These are phyloP conservation scores for Xylaria cubensis DNA, from an alignment of 495 filamentous ascomycete species.

Conservation along the genomic window DNA sequence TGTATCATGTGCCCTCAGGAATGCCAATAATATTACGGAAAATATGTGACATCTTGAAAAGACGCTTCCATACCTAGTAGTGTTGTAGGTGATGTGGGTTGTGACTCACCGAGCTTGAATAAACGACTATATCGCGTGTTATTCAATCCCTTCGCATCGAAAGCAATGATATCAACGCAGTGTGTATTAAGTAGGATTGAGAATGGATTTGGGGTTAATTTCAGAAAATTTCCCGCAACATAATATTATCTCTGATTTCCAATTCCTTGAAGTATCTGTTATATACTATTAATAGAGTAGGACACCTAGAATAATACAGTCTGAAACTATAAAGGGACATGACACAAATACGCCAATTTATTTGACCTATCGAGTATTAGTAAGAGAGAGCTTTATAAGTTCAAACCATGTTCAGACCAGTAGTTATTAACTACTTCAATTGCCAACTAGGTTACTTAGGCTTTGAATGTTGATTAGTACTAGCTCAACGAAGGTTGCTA, in stretches of 20 bases:
- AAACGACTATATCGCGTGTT: conserved; percentile 15
- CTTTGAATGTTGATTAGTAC: too few relatives aligned
- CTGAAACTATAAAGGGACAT: background rate
- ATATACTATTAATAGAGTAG: too few relatives aligned
- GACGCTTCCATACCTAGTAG: conserved; percentile 23
- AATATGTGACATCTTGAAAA: conserved; percentile 21
- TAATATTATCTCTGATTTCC: too few relatives aligned
- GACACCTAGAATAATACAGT: conserved; percentile 11
- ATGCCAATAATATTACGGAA: conserved; percentile 28
- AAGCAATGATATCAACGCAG: too few relatives aligned
- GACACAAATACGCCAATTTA: background rate
- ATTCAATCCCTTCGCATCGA: too few relatives aligned
- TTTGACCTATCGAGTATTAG: background rate
- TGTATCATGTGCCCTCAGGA: conserved; percentile 27
- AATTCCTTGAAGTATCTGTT: too few relatives aligned
- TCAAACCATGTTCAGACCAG: background rate
- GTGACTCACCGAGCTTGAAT: conserved; percentile 28
- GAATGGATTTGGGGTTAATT: too few relatives aligned
- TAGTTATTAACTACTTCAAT: background rate
- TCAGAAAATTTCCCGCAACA: too few relatives aligned
- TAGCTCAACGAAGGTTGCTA: too few relatives aligned
- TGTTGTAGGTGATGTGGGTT: conserved; percentile 18
- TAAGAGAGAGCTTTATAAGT: too few relatives aligned
- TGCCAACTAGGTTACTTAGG: too few relatives aligned
- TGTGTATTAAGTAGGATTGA: too few relatives aligned